phyloP scores from a whole-genome alignment of 495 filamentous ascomycete genomes.

The Bacidia rubella region DNA sequence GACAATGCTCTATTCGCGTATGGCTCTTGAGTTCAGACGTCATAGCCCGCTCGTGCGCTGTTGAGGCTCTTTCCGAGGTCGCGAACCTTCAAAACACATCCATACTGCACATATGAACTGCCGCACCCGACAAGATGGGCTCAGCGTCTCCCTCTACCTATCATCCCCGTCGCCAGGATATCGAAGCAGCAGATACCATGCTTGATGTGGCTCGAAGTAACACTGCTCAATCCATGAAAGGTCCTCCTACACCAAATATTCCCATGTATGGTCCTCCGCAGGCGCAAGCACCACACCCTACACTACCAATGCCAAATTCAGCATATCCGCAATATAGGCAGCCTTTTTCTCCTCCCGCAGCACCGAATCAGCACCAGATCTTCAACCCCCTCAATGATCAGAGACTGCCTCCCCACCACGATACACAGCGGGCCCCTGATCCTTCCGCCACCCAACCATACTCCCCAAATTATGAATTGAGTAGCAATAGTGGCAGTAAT shows the following conservation, averaged over 20 bases:
- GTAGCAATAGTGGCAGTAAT: neutral
- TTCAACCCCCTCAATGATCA: conserved; percentile 8
- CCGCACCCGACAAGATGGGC: neutral
- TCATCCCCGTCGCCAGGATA: neutral
- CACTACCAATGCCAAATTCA: conserved; percentile 3
- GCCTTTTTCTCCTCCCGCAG: conserved; percentile 6
- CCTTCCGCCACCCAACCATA: neutral
- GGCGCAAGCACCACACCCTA: conserved; percentile 4
- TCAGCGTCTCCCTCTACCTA: neutral
- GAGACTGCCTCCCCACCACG: conserved; percentile 3
- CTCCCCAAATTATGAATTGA: conserved; percentile 2
- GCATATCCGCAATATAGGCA: conserved; percentile 10
- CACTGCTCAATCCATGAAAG: conserved; percentile 11
- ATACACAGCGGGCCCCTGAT: neutral
- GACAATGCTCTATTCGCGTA: too few species aligned
- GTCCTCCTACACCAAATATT: conserved; percentile 4
- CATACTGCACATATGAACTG: neutral
- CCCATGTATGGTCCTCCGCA: conserved; percentile 7
- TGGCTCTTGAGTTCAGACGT: too few species aligned
- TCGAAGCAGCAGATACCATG: conserved; percentile 20
- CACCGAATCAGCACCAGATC: conserved; percentile 4
- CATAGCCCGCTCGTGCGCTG: too few species aligned
- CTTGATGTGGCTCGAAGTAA: conserved; percentile 14
- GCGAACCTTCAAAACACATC: too few species aligned
- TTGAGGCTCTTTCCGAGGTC: too few species aligned